Conservation (phyloP, 108 stramenopile genomes). For the Chaetoceros tenuissimus region DNA sequence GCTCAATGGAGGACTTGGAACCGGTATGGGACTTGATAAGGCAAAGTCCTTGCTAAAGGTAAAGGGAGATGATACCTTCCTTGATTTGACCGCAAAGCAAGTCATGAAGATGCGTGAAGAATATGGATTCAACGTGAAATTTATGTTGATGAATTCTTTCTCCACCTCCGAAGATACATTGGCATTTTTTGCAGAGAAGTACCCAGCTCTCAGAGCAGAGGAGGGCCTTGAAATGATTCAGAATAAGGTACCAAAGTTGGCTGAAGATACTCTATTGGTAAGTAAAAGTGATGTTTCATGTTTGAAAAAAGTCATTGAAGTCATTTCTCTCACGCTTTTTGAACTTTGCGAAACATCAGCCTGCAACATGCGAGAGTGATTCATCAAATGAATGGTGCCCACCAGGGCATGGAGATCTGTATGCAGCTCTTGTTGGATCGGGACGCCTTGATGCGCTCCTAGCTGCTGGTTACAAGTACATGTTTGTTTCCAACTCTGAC, state of each 20-base stretch:
- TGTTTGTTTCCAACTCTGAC: constrained; percentile 99
- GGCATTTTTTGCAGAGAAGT: constrained; percentile 78
- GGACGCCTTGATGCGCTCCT: constrained; percentile 91
- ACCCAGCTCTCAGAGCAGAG: constrained; percentile 79
- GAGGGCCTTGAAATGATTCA: constrained; percentile 98
- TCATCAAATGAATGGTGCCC: constrained; percentile 98
- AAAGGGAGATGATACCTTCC: constrained; percentile 96
- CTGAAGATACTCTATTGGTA: constrained; percentile 80
- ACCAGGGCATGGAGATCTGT: constrained; percentile 99
- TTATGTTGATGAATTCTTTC: constrained; percentile 99
- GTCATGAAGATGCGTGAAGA: constrained; percentile 90
- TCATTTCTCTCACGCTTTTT: neutral
- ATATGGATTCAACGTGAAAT: constrained; percentile 88
- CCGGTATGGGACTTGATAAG: constrained; percentile 99
- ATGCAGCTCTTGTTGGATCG: constrained; percentile 94
- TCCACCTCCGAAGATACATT: constrained; percentile 94
- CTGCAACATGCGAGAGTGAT: constrained; percentile 68
- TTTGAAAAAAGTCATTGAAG: neutral
- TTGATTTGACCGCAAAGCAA: constrained; percentile 99
- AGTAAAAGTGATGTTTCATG: constrained; percentile 6
- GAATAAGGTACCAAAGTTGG: constrained; percentile 98
- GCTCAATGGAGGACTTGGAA: constrained; percentile 99
- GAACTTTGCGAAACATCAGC: constrained; percentile 41
- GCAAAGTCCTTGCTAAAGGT: constrained; percentile 97
- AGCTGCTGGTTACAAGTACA: constrained; percentile 94